These are phyloP conservation scores for Termitomyces sp. DNA, from an alignment of 768 basidiomycete species.

Conservation along the genomic window DNA sequence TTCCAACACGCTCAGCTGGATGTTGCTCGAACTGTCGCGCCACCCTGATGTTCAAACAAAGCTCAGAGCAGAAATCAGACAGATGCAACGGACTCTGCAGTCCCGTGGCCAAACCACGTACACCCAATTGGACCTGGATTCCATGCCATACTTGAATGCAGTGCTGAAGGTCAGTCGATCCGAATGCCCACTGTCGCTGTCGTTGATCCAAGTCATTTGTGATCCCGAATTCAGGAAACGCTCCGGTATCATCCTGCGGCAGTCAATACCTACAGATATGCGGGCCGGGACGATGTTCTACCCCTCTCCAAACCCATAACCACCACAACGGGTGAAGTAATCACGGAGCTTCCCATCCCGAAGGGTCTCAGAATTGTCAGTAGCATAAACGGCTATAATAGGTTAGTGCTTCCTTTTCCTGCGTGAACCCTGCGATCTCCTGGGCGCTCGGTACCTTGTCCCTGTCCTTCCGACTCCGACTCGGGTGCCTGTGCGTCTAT, in stretches of 20 bases:
- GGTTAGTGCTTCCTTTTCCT: constrained; percentile 28
- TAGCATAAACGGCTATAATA: constrained; percentile 54
- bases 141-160: constrained; percentile 47
- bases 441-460: neutral
- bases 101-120: constrained; percentile 38
- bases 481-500: neutral
- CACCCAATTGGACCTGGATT: constrained; percentile 43
- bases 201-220: neutral
- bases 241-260: constrained; percentile 44
- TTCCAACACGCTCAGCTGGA: constrained; percentile 58
- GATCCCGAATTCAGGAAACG: constrained; percentile 35
- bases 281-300: constrained; percentile 52
- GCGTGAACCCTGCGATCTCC: neutral
- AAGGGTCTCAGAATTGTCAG: constrained; percentile 49
- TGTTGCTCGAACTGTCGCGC: constrained; percentile 59
- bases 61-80: constrained; percentile 59
- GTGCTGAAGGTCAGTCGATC: constrained; percentile 40
- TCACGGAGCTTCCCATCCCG: constrained; percentile 48
- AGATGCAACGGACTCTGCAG: constrained; percentile 34
- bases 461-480: neutral
- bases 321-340: constrained; percentile 40
- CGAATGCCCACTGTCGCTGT: neutral
- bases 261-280: constrained; percentile 34
- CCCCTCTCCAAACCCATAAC: constrained; percentile 55
- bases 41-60: constrained; percentile 56